Evolutionary conservation across 306 rosid genomes (phyloP).

Genomic region (Lotus japonicus): DNA sequence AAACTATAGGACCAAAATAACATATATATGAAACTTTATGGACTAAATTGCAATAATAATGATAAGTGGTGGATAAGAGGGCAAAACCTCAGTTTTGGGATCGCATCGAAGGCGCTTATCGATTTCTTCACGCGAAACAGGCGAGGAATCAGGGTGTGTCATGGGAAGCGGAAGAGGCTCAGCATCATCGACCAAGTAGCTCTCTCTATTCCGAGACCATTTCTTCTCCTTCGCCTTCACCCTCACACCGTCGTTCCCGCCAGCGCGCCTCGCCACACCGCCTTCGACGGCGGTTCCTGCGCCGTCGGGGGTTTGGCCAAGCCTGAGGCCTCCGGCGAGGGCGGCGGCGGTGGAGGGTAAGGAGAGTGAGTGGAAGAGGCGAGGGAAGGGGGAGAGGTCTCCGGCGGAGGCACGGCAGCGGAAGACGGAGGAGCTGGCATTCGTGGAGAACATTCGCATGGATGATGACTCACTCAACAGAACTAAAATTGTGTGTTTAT

Average conservation of each 20-base stretch:
- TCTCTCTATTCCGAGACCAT: slow-evolving; percentile 70
- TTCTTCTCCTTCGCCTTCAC: slow-evolving; percentile 69
- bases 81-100: slow-evolving; percentile 56
- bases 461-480: too few species aligned
- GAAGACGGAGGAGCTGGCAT: slow-evolving; percentile 37
- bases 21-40: too few species aligned
- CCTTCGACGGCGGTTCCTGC: slow-evolving; percentile 21
- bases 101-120: slow-evolving; percentile 75
- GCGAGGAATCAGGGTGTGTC: slow-evolving; percentile 73
- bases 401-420: slow-evolving; percentile 54
- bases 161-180: slow-evolving; percentile 90
- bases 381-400: slow-evolving; percentile 41
- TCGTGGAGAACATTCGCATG: slow-evolving; percentile 50
- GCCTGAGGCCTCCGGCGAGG: slow-evolving; percentile 35
- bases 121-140: slow-evolving; percentile 60
- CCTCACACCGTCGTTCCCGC: slow-evolving; percentile 35
- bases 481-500: too few species aligned
- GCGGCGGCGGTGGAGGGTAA: slow-evolving; percentile 35
- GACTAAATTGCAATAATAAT: neutral
- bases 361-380: slow-evolving; percentile 44
- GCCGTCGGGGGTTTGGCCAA: slow-evolving; percentile 39
- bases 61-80: neutral
- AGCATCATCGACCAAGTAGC: slow-evolving; percentile 54
- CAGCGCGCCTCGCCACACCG: slow-evolving; percentile 29
- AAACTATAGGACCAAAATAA: too few species aligned